Conservation (phyloP, 148 eudicot species). For the Arbutus unedo region DNA sequence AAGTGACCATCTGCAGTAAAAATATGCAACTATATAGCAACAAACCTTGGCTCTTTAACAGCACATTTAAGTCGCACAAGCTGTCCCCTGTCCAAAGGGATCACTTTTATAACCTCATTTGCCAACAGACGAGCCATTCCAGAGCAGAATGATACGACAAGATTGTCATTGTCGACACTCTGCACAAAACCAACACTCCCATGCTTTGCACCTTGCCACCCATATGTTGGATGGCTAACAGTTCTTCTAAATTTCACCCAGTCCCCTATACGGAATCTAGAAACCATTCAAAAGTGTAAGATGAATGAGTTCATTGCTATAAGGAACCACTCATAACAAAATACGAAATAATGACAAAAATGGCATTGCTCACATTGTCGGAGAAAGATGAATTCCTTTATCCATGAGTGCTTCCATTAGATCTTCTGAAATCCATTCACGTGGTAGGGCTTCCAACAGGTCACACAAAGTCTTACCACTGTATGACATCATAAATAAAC, state of each 20-base stretch:
- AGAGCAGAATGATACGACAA: conserved; percentile 76
- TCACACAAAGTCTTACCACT: conserved; percentile 86
- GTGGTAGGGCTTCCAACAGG: conserved; percentile 85
- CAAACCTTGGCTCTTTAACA: conserved; percentile 82
- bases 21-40: background rate
- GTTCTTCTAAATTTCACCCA: conserved; percentile 86
- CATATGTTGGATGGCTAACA: conserved; percentile 54
- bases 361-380: conserved; percentile 59
- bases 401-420: conserved; percentile 66
- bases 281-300: conserved; percentile 13
- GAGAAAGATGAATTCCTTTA: conserved; percentile 74
- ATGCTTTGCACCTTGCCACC: conserved; percentile 88
- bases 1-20: background rate
- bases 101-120: conserved; percentile 78
- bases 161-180: conserved; percentile 69
- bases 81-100: conserved; percentile 90
- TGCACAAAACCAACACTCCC: conserved; percentile 89
- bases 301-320: background rate
- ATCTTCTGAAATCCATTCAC: conserved; percentile 94
- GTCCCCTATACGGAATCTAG: conserved; percentile 74
- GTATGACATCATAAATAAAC: conserved; percentile 21
- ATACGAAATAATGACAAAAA: conserved; percentile 8
- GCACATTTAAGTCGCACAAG: conserved; percentile 74
- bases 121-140: conserved; percentile 70
- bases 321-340: background rate